These are phyloP conservation scores for Pichia nanzhaoensis DNA, from an alignment of 805 yeast genomes.

Conservation along the genomic window DNA sequence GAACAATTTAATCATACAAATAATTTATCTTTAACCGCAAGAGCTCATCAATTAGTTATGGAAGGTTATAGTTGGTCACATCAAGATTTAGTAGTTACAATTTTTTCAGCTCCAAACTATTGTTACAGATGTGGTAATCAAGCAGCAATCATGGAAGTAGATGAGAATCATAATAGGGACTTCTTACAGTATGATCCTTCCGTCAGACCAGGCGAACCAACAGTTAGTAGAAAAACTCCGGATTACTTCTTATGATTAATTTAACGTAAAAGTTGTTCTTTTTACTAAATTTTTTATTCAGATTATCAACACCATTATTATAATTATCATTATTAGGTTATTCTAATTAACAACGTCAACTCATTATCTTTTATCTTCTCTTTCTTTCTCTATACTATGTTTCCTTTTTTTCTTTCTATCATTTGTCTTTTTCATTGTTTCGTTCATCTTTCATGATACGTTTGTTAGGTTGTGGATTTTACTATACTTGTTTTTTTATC, in stretches of 20 bases:
- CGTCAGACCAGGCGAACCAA: constrained; percentile 96
- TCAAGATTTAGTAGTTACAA: constrained; percentile 89
- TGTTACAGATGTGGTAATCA: constrained; percentile 98
- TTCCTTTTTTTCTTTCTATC: neutral
- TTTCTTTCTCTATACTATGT: neutral
- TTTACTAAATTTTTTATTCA: constrained; percentile 1
- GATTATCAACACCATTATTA: neutral
- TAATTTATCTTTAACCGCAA: constrained; percentile 75
- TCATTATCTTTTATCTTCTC: neutral
- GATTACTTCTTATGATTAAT: constrained; percentile 74
- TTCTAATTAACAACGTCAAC: neutral
- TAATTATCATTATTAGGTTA: neutral
- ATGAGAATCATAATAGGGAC: constrained; percentile 85
- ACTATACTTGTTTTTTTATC: neutral
- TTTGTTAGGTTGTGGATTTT: constrained; percentile 4
- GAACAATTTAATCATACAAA: constrained; percentile 92
- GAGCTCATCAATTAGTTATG: constrained; percentile 98
- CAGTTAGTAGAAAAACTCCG: constrained; percentile 94
- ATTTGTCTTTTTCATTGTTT: neutral
- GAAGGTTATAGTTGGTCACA: constrained; percentile 95
- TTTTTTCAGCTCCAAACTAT: constrained; percentile 92
- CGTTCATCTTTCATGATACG: neutral
- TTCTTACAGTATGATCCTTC: constrained; percentile 94
- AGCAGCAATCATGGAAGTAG: constrained; percentile 98
- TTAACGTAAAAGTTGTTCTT: neutral